phyloP scores from a whole-genome alignment of 1,284 basidiomycete species.

The Singerocomus rubriflavus region DNA sequence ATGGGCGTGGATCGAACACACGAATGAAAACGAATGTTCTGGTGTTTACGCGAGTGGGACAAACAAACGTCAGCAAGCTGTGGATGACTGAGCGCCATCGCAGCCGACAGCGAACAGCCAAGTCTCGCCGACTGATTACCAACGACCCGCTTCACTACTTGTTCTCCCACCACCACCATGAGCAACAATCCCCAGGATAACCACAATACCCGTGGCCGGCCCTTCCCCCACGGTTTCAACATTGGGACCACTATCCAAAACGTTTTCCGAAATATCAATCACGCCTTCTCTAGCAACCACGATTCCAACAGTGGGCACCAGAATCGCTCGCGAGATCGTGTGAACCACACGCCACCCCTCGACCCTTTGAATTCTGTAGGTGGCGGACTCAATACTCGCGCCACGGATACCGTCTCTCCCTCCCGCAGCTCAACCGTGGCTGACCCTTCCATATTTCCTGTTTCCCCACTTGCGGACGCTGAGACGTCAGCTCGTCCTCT shows the following conservation, averaged over 20 bases:
- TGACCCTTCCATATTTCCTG: constrained; percentile 1
- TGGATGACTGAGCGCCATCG: not conserved
- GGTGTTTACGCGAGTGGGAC: constrained; percentile 26
- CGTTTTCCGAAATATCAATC: constrained; percentile 33
- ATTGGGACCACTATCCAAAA: constrained; percentile 29
- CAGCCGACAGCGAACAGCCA: not conserved
- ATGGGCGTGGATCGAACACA: constrained; percentile 14
- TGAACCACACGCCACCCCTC: constrained; percentile 1
- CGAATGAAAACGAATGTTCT: constrained; percentile 34
- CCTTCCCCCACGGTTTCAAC: constrained; percentile 24
- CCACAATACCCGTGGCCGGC: constrained; percentile 8
- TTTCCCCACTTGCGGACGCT: constrained; percentile 1
- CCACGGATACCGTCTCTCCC: constrained; percentile 8
- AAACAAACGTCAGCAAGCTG: constrained; percentile 22
- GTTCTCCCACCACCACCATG: constrained; percentile 26
- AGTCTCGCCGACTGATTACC: constrained; percentile 10
- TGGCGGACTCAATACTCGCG: not conserved
- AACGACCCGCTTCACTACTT: constrained; percentile 7
- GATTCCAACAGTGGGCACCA: constrained; percentile 1
- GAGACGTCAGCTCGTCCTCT: constrained; percentile 10
- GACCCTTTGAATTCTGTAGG: constrained; percentile 4
- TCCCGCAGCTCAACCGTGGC: constrained; percentile 1
- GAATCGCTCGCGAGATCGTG: not conserved
- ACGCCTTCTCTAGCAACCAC: constrained; percentile 24
- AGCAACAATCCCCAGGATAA: constrained; percentile 17